Conservation (phyloP, 352 stramenopile species). For the Phytophthora pistaciae region DNA sequence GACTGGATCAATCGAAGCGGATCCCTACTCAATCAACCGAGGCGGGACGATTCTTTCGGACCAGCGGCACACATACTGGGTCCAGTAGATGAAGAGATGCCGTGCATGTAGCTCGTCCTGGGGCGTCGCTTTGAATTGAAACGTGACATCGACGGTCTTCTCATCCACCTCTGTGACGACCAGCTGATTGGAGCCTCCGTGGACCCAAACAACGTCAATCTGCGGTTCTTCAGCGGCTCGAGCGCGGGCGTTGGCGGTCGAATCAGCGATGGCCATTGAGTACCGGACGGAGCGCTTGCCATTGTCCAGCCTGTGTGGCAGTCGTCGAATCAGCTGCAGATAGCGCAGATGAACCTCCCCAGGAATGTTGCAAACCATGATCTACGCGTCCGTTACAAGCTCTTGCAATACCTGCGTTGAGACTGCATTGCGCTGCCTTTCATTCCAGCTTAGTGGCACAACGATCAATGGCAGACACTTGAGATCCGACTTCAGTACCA, state of each 20-base stretch:
- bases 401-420: slow-evolving; percentile 3
- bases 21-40: neutral
- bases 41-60: neutral
- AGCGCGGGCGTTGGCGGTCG: slow-evolving; percentile 22
- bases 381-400: neutral
- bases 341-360: neutral
- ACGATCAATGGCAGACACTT: neutral
- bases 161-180: neutral
- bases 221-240: slow-evolving; percentile 17
- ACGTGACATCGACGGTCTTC: neutral
- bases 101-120: neutral
- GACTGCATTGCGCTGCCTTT: neutral
- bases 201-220: slow-evolving; percentile 24
- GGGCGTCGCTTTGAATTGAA: neutral
- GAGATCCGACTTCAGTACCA: neutral
- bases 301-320: neutral
- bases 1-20: no score
- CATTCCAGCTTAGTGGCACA: neutral
- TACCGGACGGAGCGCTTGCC: slow-evolving; percentile 19
- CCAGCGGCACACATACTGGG: neutral
- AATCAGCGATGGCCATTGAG: slow-evolving; percentile 31
- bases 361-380: slow-evolving; percentile 9
- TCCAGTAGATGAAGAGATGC: neutral
- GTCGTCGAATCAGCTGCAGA: neutral
- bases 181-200: slow-evolving; percentile 21